Conservation (phyloP, 202 grass and related monocot species). For the Zoysia matrella region DNA sequence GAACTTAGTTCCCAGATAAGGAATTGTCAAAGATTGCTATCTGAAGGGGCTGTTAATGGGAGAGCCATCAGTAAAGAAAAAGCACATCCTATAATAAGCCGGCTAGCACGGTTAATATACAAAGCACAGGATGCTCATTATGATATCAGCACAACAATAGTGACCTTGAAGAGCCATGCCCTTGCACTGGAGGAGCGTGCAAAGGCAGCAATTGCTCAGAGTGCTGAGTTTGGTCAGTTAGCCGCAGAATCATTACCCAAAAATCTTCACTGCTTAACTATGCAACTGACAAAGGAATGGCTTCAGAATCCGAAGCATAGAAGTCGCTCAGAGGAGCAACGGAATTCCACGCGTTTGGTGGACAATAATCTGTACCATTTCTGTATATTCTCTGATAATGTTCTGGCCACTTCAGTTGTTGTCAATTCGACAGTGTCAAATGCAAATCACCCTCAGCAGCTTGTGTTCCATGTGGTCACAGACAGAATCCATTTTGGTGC, state of each 20-base stretch:
- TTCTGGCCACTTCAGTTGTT: conserved; percentile 88
- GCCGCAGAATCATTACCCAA: conserved; percentile 83
- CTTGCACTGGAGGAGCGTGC: conserved; percentile 86
- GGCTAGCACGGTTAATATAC: conserved; percentile 79
- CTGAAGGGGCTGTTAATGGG: conserved; percentile 37
- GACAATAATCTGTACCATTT: conserved; percentile 99
- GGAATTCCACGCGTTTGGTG: conserved; percentile 84
- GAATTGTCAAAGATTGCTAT: too few species aligned
- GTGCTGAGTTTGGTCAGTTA: conserved; percentile 88
- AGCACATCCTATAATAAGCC: conserved; percentile 81
- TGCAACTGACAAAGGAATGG: conserved; percentile 88
- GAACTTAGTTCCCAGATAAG: too few species aligned
- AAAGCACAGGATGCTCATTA: conserved; percentile 97
- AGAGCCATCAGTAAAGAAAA: conserved; percentile 73
- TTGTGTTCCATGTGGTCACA: conserved; percentile 98
- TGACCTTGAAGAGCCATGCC: conserved; percentile 84
- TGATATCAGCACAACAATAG: conserved; percentile 90
- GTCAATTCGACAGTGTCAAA: conserved; percentile 94
- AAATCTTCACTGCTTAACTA: conserved; percentile 77
- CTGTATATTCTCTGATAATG: conserved; percentile 97
- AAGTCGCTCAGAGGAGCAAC: conserved; percentile 69
- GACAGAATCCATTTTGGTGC: conserved; percentile 75
- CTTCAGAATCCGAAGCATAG: conserved; percentile 59
- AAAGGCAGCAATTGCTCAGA: conserved; percentile 85
- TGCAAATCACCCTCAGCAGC: conserved; percentile 96